Conservation (phyloP, 306 rosid species). For the Gynostemma pentaphyllum region DNA sequence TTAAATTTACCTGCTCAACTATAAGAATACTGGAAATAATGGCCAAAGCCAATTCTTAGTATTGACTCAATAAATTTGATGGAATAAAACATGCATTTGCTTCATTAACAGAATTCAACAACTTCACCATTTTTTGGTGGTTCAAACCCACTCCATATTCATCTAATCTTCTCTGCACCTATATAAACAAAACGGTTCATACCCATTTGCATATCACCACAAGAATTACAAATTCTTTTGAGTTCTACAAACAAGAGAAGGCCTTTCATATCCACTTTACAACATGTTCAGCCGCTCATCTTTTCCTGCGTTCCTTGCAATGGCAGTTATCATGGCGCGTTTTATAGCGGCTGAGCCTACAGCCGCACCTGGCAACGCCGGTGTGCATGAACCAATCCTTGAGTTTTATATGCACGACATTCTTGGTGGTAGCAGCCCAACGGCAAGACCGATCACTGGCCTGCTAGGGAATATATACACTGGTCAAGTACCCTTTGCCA, state of each 20-base stretch:
- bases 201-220: constrained; percentile 11
- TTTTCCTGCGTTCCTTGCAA: constrained; percentile 16
- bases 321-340: constrained; percentile 21
- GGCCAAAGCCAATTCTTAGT: neutral
- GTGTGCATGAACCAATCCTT: constrained; percentile 45
- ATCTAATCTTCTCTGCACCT: neutral
- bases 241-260: constrained; percentile 1
- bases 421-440: constrained; percentile 66
- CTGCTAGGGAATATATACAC: constrained; percentile 71
- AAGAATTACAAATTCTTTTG: neutral
- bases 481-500: constrained; percentile 79
- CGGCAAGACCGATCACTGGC: constrained; percentile 78
- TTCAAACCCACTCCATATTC: constrained; percentile 43
- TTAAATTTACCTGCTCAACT: neutral
- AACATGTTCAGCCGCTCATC: constrained; percentile 23
- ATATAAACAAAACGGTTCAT: constrained; percentile 21
- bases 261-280: neutral
- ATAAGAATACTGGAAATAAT: neutral
- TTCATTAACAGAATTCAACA: constrained; percentile 19
- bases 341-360: constrained; percentile 18
- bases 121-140: constrained; percentile 30
- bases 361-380: constrained; percentile 33
- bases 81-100: neutral
- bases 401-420: constrained; percentile 86
- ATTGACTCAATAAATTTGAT: neutral